A percentile compares a stretch with the other conserved stretches of the same genome.
phyloP scores from a whole-genome alignment of 2,329 filamentous ascomycete species.

The Cladophialophora exuberans region DNA sequence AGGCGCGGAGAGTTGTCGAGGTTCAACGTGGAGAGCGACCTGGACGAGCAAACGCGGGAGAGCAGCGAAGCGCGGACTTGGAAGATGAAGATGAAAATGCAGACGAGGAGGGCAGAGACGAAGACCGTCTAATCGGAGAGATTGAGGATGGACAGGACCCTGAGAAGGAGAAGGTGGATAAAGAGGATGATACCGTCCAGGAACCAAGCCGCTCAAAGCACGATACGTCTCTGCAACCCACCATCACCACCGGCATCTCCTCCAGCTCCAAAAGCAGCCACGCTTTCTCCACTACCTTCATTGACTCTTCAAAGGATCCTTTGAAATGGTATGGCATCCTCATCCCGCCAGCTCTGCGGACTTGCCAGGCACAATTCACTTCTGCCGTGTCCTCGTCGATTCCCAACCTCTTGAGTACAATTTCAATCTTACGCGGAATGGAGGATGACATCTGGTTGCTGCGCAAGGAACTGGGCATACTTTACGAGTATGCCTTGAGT shows the following conservation, averaged over 20 bases:
- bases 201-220: no score
- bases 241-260: no score
- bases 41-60: no score
- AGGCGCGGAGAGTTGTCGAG: conserved; percentile 44
- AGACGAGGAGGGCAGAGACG: not conserved
- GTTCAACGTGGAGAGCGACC: conserved; percentile 13
- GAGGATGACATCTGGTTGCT: conserved; percentile 42
- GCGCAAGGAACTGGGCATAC: conserved; percentile 19
- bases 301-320: conserved; percentile 39
- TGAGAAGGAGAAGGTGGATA: not conserved
- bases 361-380: conserved; percentile 48
- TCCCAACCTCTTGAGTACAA: conserved; percentile 42
- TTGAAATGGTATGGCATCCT: conserved; percentile 55
- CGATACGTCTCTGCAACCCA: no score
- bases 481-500: conserved; percentile 11
- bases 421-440: conserved; percentile 45
- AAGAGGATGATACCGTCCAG: not conserved
- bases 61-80: conserved; percentile 19
- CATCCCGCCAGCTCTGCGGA: conserved; percentile 48
- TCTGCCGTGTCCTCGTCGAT: conserved; percentile 42
- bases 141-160: not conserved
- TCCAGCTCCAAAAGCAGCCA: no score
- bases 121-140: not conserved
- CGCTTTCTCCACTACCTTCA: no score
- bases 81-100: conserved; percentile 13